Conservation (phyloP, 257 asterid genomes). For the Scutellaria minor region DNA sequence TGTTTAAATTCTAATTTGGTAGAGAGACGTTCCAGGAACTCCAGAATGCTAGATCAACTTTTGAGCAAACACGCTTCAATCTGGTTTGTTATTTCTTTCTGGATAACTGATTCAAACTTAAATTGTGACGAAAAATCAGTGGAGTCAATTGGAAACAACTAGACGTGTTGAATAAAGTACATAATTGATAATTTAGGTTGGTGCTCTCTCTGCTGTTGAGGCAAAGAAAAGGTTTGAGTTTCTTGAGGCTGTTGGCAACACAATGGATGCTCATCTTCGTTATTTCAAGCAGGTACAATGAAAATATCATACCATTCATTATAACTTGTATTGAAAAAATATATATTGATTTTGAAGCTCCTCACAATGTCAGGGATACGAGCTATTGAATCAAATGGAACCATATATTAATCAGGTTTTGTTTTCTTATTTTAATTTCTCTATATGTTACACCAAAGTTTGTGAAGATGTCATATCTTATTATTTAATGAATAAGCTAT, state of each 20-base stretch:
- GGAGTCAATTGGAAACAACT: conserved; percentile 1
- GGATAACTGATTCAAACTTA: conserved; percentile 18
- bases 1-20: conserved; percentile 79
- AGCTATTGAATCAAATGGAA: conserved; percentile 92
- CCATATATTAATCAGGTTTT: conserved; percentile 89
- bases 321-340: conserved; percentile 17
- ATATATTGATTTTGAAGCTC: conserved; percentile 41
- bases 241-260: conserved; percentile 83
- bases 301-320: conserved; percentile 13
- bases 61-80: conserved; percentile 92
- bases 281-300: conserved; percentile 77
- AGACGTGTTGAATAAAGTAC: conserved; percentile 32
- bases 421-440: not conserved
- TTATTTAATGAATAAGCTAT: not conserved
- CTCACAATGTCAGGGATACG: conserved; percentile 73
- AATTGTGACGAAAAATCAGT: conserved; percentile 8
- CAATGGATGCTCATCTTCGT: conserved; percentile 90
- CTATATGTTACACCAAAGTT: not conserved
- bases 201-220: conserved; percentile 87
- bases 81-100: conserved; percentile 62
- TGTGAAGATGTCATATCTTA: conserved; percentile 5
- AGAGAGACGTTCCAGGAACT: conserved; percentile 99
- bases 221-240: conserved; percentile 89
- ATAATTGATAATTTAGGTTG: conserved; percentile 59
- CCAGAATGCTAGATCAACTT: conserved; percentile 78